These are phyloP conservation scores for Acer negundo DNA, from an alignment of 345 rosid genomes.

Conservation along the genomic window DNA sequence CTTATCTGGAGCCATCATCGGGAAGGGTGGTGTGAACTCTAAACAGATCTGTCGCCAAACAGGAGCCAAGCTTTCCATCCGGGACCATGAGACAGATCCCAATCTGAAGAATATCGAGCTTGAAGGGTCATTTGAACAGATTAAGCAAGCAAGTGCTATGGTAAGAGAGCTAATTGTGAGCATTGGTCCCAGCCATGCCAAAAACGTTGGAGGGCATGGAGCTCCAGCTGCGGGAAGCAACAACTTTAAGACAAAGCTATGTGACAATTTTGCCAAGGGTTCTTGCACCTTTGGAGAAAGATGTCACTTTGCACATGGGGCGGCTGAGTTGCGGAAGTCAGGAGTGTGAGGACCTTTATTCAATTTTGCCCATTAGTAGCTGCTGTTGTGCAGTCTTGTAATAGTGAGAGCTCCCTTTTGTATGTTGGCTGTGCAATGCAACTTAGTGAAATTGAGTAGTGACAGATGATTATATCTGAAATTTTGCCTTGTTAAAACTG, in stretches of 20 bases:
- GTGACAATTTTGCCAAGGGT: conserved; percentile 79
- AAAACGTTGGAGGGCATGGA: conserved; percentile 38
- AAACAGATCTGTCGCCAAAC: conserved; percentile 81
- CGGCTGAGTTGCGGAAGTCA: conserved; percentile 73
- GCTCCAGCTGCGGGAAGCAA: conserved; percentile 49
- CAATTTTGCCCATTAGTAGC: neutral
- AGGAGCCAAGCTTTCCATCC: conserved; percentile 71
- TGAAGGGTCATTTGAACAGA: conserved; percentile 88
- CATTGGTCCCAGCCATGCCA: conserved; percentile 40
- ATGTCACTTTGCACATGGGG: conserved; percentile 97
- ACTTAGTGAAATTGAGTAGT: conserved; percentile 16
- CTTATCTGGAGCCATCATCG: conserved; percentile 83
- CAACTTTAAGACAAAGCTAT: conserved; percentile 87
- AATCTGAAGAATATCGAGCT: conserved; percentile 72
- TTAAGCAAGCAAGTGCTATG: conserved; percentile 77
- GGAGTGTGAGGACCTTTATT: conserved; percentile 21
- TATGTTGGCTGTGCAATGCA: conserved; percentile 10
- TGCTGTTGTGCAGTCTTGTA: conserved; percentile 25
- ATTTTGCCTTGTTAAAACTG: neutral
- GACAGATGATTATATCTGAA: neutral
- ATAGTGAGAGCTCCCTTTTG: conserved; percentile 1
- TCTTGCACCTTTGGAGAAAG: conserved; percentile 83
- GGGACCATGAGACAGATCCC: conserved; percentile 71
- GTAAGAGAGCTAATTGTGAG: conserved; percentile 68
- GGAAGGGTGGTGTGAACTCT: conserved; percentile 78